A percentile compares a stretch with the other conserved stretches of the same genome.
Conservation (phyloP, 768 basidiomycete genomes). For the Panaeolus cyanescens region DNA sequence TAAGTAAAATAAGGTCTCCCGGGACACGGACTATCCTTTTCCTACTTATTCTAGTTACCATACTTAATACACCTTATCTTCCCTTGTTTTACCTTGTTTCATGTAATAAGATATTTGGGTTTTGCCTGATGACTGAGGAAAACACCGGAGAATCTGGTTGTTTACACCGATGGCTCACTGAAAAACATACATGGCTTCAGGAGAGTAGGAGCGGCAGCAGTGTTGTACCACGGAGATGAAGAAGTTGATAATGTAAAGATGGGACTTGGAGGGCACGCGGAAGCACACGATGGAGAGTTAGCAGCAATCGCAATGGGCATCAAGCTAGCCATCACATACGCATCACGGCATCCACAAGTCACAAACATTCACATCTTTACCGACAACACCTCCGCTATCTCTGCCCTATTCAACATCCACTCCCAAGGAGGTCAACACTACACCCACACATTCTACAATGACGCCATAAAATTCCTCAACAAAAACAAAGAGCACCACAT, state of each 20-base stretch:
- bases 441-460: conserved; percentile 15
- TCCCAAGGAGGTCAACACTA: conserved; percentile 18
- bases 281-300: conserved; percentile 29
- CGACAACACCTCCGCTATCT: conserved; percentile 21
- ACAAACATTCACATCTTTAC: conserved; percentile 22
- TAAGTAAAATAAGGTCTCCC: too few relatives aligned
- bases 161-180: conserved; percentile 19
- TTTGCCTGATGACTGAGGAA: too few relatives aligned
- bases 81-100: too few relatives aligned
- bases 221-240: conserved; percentile 13
- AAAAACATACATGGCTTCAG: conserved; percentile 11
- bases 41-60: too few relatives aligned
- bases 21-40: too few relatives aligned
- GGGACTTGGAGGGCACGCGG: conserved; percentile 24
- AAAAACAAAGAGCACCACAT: conserved; percentile 1
- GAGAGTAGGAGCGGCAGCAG: conserved; percentile 17
- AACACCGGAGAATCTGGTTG: too few relatives aligned
- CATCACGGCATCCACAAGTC: conserved; percentile 10
- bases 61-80: too few relatives aligned
- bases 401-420: conserved; percentile 19
- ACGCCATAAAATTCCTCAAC: conserved; percentile 13
- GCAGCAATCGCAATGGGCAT: conserved; percentile 20
- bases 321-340: conserved; percentile 6
- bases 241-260: conserved; percentile 12
- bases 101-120: too few relatives aligned